These are phyloP conservation scores for Drechslerella coelobrocha DNA, from an alignment of 2,329 filamentous ascomycete species.

Conservation along the genomic window DNA sequence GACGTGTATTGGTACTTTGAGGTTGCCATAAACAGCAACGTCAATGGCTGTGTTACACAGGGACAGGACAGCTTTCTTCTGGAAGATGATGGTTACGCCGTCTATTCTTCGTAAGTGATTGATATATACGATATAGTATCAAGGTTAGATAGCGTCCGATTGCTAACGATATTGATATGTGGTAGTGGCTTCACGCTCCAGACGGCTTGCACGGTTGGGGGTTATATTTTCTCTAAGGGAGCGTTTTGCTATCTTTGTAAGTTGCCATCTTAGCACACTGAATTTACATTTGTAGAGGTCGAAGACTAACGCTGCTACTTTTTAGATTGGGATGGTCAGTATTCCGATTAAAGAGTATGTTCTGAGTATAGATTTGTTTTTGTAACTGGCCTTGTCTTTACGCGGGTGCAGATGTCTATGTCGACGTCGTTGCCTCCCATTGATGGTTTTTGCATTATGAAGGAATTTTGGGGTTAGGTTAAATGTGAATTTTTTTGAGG, in stretches of 20 bases:
- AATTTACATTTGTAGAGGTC: neutral
- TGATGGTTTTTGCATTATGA: too few species aligned
- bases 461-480: neutral
- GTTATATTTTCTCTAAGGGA: neutral
- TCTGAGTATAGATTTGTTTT: neutral
- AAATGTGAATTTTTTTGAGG: conserved; percentile 9
- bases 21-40: neutral
- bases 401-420: neutral
- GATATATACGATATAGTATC: neutral
- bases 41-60: neutral
- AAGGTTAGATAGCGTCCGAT: neutral
- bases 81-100: neutral
- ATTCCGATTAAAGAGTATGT: neutral
- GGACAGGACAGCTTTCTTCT: conserved; percentile 14
- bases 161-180: conserved; percentile 2
- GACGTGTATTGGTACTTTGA: conserved; percentile 10
- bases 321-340: neutral
- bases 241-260: conserved; percentile 31
- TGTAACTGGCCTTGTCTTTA: conserved; percentile 20
- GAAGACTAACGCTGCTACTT: neutral
- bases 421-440: too few species aligned
- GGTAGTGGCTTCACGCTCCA: conserved; percentile 2
- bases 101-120: conserved; percentile 32
- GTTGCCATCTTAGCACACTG: conserved; percentile 7
- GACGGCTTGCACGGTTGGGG: neutral